Evolutionary conservation across 179 eudicot species (phyloP).

Genomic region (Patellifolia procumbens): DNA sequence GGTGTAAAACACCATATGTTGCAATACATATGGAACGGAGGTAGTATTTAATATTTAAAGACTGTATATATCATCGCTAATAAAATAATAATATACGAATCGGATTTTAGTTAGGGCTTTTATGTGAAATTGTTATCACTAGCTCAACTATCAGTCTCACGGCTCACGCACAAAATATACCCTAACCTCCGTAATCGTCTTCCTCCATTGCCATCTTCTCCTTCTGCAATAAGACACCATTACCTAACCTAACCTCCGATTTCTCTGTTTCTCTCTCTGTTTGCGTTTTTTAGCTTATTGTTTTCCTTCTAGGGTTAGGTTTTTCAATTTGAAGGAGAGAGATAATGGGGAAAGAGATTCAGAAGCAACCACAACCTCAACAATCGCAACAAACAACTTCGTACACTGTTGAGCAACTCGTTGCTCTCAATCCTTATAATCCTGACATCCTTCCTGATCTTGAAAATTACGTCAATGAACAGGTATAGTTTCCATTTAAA

Average conservation of each 20-base stretch:
- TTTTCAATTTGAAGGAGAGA: not conserved
- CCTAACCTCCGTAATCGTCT: not conserved
- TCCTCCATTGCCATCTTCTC: not conserved
- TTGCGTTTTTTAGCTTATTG: not conserved
- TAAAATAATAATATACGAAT: too few relatives aligned
- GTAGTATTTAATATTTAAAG: too few relatives aligned
- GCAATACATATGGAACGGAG: too few relatives aligned
- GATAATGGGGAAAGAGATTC: constrained; percentile 34
- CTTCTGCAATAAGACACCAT: too few relatives aligned
- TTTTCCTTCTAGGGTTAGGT: constrained; percentile 16
- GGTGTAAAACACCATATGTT: too few relatives aligned
- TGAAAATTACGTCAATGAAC: constrained; percentile 87
- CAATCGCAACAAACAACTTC: constrained; percentile 31
- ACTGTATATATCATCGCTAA: too few relatives aligned
- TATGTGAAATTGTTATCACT: not conserved
- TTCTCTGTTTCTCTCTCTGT: too few relatives aligned
- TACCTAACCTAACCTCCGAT: too few relatives aligned
- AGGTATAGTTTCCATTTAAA: constrained; percentile 35
- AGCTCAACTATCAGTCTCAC: not conserved
- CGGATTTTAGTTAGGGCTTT: not conserved
- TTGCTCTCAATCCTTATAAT: constrained; percentile 90
- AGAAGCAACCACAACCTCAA: constrained; percentile 34
- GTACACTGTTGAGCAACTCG: constrained; percentile 80
- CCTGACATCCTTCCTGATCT: constrained; percentile 97
- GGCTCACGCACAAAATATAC: not conserved